phyloP scores from a whole-genome alignment of 345 rosid genomes.

The Garcia nutans region DNA sequence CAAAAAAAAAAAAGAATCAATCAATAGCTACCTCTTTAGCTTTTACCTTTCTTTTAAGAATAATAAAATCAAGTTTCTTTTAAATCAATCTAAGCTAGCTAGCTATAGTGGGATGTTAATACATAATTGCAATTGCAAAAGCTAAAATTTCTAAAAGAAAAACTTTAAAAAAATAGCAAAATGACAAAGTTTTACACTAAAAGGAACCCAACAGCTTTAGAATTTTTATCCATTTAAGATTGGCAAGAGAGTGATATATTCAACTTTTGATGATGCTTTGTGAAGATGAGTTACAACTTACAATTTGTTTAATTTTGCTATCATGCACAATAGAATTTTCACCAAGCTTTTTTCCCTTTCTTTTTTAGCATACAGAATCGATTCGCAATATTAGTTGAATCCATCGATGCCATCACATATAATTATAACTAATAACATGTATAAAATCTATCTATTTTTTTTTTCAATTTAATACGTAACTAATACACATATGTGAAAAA shows the following conservation, averaged over 20 bases:
- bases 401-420: no score
- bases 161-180: neutral
- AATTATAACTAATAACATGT: no score
- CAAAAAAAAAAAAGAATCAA: neutral
- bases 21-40: neutral
- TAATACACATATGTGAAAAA: no score
- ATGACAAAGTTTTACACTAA: slow-evolving; percentile 9
- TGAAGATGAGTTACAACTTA: neutral
- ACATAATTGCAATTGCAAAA: neutral
- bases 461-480: no score
- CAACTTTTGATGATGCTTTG: neutral
- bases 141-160: neutral
- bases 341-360: neutral
- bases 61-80: neutral
- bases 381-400: no score
- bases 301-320: neutral
- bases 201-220: slow-evolving; percentile 1
- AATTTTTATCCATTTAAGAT: neutral
- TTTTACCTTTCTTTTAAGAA: neutral
- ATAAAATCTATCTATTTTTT: no score
- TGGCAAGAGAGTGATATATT: neutral
- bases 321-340: neutral
- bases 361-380: no score
- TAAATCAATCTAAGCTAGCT: no score
- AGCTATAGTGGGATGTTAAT: neutral